Conservation (phyloP, 805 yeast genomes). For the Hanseniaspora valbyensis region DNA sequence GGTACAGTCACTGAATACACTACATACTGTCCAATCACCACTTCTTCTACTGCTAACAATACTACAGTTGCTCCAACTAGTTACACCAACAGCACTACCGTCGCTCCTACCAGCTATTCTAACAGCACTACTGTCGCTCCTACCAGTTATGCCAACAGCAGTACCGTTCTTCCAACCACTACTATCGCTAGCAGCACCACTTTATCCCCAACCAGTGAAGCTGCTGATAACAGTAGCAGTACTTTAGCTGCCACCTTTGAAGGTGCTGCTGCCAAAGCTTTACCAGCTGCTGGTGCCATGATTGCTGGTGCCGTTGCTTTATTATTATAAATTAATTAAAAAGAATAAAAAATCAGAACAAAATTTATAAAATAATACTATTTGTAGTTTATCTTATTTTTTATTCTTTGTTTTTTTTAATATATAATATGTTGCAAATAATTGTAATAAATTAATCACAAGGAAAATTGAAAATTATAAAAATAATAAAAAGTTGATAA, state of each 20-base stretch:
- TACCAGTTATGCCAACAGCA: slow-evolving; percentile 8
- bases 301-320: slow-evolving; percentile 42
- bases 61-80: slow-evolving; percentile 29
- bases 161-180: too few species aligned
- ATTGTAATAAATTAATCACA: too few species aligned
- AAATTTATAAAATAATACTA: too few species aligned
- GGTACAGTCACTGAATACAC: slow-evolving; percentile 32
- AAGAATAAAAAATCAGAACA: not conserved
- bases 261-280: slow-evolving; percentile 33
- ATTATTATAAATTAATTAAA: slow-evolving; percentile 32
- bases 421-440: too few species aligned
- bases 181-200: not conserved
- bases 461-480: too few species aligned
- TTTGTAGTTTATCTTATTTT: too few species aligned
- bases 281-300: slow-evolving; percentile 40
- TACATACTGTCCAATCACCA: slow-evolving; percentile 28
- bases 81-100: slow-evolving; percentile 28
- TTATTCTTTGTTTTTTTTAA: too few species aligned
- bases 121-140: not conserved
- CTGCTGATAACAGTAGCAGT: too few species aligned
- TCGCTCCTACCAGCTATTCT: slow-evolving; percentile 25
- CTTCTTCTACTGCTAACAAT: too few species aligned
- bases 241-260: too few species aligned
- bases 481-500: too few species aligned
- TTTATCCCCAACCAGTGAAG: not conserved